Evolutionary conservation across 2,329 filamentous ascomycete genomes (phyloP), one percentile per base, ranked within the genome.

Genomic region (Colletotrichum sp.): DNA sequence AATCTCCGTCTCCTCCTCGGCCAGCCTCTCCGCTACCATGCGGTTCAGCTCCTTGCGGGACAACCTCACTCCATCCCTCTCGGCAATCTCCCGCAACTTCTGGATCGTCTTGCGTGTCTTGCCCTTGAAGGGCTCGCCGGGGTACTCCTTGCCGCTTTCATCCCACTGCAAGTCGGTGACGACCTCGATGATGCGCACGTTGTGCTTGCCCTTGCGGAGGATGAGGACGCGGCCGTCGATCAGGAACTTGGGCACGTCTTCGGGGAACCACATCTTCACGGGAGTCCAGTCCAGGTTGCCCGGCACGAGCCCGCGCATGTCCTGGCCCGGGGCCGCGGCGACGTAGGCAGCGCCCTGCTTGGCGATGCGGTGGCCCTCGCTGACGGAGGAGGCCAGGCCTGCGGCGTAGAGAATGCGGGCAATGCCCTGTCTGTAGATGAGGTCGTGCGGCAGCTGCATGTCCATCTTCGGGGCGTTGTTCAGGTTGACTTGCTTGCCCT

Each of bases 171-270:
- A 85, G 80, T 93, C 90, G 76, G 83, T 85, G 34, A 93, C 85
- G 77, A 93, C 86, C 82, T 93, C 86, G 68, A 93, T 86, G 78
- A 93, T 88, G 61, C 91, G 89, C 61, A 93, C 83, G 77, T 93
- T 91, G 83, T 92, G 89, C 85, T 92, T 93, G 78, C 91, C 91
- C 80, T 89, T 91, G 78, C 92, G 90, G 69, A 93, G 84, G 78
- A 93, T 88, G 77, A 93, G 84, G 63, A 93, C 78, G 77, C 88
- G 87, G 72, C 82, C 90, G 76, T 92, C 90, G 22, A 95, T 89
- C 71, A 94, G 85, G 80, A 89, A 94, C 71, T 91, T 90, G 74
- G 87, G 80, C 1, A 91, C 93, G 69, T 93, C 90, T 28, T 87
- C 83, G 1, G 88, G 86, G 78, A 86, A 89, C 88, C 91, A 92